A percentile compares a stretch with the other conserved stretches of the same genome.
phyloP scores from a whole-genome alignment of 2,329 filamentous ascomycete genomes.

The Trichoderma cornu-damae region DNA sequence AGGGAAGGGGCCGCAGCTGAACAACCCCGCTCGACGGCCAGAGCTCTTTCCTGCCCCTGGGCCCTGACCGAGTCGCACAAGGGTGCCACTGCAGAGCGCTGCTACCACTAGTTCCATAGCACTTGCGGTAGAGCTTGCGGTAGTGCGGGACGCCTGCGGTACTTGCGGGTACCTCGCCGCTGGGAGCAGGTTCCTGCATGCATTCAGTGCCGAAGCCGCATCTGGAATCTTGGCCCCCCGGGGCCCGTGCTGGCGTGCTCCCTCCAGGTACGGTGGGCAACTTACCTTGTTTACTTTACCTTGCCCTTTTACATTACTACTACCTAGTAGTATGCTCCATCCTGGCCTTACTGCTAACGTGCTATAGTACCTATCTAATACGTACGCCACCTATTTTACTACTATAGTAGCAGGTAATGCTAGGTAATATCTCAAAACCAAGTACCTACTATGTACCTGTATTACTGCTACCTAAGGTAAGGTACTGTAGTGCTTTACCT shows the following conservation, averaged over 20 bases:
- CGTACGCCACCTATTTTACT: too few relatives aligned
- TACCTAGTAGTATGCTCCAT: neutral
- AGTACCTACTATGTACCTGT: too few relatives aligned
- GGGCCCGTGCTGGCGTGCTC: constrained; percentile 2
- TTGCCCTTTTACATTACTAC: too few relatives aligned
- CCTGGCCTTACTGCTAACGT: too few relatives aligned
- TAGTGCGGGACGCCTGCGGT: neutral
- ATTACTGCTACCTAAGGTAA: too few relatives aligned
- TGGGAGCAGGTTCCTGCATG: constrained; percentile 19
- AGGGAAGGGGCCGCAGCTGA: constrained; percentile 6
- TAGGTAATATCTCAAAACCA: too few relatives aligned
- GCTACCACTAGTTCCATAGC: neutral
- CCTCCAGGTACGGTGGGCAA: too few relatives aligned
- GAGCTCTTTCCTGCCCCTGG: constrained; percentile 11
- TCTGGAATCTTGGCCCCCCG: constrained; percentile 9
- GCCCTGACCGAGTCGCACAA: neutral
- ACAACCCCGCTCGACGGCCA: constrained; percentile 8
- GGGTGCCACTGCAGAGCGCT: neutral
- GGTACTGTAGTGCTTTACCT: too few relatives aligned
- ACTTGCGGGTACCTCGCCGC: constrained; percentile 8
- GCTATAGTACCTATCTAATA: too few relatives aligned
- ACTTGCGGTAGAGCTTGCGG: constrained; percentile 9
- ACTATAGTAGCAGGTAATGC: too few relatives aligned
- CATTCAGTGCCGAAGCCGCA: constrained; percentile 18
- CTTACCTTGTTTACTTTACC: too few relatives aligned